Base-by-base conservation (phyloP, 768 basidiomycete genomes). In the Exsudoporus frostii region DNA sequence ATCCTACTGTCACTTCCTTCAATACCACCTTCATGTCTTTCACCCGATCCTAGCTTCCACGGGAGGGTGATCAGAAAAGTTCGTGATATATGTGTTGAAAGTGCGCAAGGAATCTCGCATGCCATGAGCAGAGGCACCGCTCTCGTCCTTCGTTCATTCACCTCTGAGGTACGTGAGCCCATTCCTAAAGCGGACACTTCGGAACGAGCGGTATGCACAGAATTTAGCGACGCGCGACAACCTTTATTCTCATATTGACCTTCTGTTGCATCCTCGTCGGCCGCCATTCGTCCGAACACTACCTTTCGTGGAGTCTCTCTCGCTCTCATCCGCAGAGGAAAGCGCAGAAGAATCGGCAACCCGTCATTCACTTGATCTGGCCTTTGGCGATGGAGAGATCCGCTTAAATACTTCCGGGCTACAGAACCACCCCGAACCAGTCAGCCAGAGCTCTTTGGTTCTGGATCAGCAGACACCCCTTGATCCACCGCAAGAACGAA, bases 261-360 rank as follows among this genome's bases (percentile, higher is more conserved):
- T 85, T 25, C 70, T 92, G 22, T 64, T 94, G 11, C 92, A 93
- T 61, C 90, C 91, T 42, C 85, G 90, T 20, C 75, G 88, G 5
- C 92, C 92, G 9, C 87, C 90, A 8, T 69, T 90, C 13, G 74
- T 90, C 48, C 82, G 86, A 41, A 76, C 85, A 4, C 67, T 88
- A 51, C 88, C 89, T 15, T 74, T 79, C 29, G 64, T 87, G 11
- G 87, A 87, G 56, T 68, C 76, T 1, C 64, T 90, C 15, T 77
- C 84, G 13, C 73, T 91, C 27, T 83, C 82, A 58, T 77, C 76
- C 25, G 70, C 73, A 2, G 86, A 90, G 57, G 87, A 88, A 61
- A 76, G 80, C 29, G 72, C 76, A 19, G 86, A 89, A 61, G 90
- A 92, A 68, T 62, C 55, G 4, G 76, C 76, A 36, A 64, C 69